These are phyloP conservation scores for Coemansia sp. DNA, from an alignment of 192 early-diverging fungal species.

Conservation along the genomic window DNA sequence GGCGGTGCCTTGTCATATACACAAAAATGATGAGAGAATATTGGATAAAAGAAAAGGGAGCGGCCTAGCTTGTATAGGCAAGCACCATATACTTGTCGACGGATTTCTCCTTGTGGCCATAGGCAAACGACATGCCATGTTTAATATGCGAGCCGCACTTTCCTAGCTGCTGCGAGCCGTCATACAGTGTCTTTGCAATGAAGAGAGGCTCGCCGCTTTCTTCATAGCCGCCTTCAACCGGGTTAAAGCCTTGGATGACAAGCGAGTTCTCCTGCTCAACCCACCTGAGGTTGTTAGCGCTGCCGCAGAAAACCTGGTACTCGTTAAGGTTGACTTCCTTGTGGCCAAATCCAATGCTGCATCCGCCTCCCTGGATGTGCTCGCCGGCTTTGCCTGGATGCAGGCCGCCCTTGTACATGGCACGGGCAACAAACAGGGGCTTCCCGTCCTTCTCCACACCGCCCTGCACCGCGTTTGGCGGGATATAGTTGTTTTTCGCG, in stretches of 20 bases:
- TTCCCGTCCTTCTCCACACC: conserved; percentile 58
- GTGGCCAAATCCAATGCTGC: conserved; percentile 57
- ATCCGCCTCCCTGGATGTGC: conserved; percentile 52
- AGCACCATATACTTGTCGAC: conserved; percentile 49
- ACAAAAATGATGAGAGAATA: neutral
- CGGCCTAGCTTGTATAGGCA: conserved; percentile 30
- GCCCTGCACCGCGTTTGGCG: conserved; percentile 56
- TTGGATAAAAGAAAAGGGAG: neutral
- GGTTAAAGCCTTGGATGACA: conserved; percentile 37
- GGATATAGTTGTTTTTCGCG: conserved; percentile 30
- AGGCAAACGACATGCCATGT: conserved; percentile 52
- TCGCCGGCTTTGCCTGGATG: conserved; percentile 53
- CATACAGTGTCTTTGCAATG: conserved; percentile 49
- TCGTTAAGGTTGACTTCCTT: conserved; percentile 54
- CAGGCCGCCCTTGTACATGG: conserved; percentile 55
- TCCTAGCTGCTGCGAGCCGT: conserved; percentile 55
- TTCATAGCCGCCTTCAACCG: conserved; percentile 46
- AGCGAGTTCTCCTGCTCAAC: conserved; percentile 50
- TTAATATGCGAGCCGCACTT: conserved; percentile 54
- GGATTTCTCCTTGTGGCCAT: conserved; percentile 48
- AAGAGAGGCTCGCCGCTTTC: conserved; percentile 51
- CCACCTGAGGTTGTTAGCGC: conserved; percentile 57
- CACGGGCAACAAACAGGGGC: conserved; percentile 58
- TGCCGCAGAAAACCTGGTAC: conserved; percentile 63
- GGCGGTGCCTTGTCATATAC: too few relatives aligned